Conservation (phyloP, 257 asterid genomes). For the Fraxinus quadrangulata region DNA sequence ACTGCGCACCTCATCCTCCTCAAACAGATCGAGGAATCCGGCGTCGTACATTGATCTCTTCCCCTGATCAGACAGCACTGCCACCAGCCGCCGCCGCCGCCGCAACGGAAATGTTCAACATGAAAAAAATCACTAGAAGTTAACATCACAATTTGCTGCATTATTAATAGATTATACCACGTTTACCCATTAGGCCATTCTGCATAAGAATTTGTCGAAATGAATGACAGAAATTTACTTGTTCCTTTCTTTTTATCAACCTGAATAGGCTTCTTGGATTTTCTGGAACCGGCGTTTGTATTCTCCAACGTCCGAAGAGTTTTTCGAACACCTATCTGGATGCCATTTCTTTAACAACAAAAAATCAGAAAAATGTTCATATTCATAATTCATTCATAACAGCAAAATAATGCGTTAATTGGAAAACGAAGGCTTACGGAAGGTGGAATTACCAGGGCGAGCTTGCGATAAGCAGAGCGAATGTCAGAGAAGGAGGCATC, state of each 20-base stretch:
- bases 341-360: conserved; percentile 62
- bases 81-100: conserved; percentile 24
- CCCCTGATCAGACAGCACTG: conserved; percentile 79
- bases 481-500: conserved; percentile 80
- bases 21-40: conserved; percentile 81
- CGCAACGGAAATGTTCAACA: neutral
- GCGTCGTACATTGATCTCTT: conserved; percentile 92
- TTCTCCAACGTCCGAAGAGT: conserved; percentile 69
- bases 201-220: neutral
- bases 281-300: conserved; percentile 72
- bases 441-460: conserved; percentile 52
- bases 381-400: neutral
- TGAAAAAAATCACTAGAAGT: neutral
- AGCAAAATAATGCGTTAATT: neutral
- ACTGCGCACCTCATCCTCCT: conserved; percentile 74
- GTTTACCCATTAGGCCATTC: neutral
- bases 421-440: neutral
- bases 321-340: conserved; percentile 74
- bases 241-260: conserved; percentile 23
- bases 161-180: neutral
- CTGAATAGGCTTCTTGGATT: conserved; percentile 77
- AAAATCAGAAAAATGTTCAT: neutral
- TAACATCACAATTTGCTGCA: neutral
- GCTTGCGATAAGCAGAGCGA: conserved; percentile 86
- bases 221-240: neutral